Conservation (phyloP, 305 asterid species). For the Rubia peregrina region DNA sequence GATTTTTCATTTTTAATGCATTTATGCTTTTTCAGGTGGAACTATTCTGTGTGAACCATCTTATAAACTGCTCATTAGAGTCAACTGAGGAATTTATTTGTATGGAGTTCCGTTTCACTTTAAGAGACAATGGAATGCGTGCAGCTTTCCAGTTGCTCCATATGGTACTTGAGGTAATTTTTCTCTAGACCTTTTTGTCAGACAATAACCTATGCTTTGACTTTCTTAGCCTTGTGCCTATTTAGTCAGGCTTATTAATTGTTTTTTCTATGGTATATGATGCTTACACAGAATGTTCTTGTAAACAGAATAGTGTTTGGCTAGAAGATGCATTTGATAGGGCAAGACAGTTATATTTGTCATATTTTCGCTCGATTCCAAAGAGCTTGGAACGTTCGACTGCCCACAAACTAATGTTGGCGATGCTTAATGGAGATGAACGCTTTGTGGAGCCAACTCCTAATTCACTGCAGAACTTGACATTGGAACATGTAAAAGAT, state of each 20-base stretch:
- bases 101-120: constrained; percentile 95
- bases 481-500: constrained; percentile 72
- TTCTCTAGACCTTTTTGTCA: not conserved
- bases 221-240: not conserved
- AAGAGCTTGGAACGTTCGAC: constrained; percentile 99
- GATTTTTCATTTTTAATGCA: not conserved
- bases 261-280: not conserved
- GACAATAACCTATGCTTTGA: not conserved
- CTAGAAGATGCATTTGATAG: constrained; percentile 96
- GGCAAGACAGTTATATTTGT: constrained; percentile 89
- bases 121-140: constrained; percentile 94
- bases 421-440: constrained; percentile 95
- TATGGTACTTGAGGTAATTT: constrained; percentile 95
- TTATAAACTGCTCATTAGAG: constrained; percentile 95
- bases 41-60: constrained; percentile 94
- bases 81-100: constrained; percentile 98
- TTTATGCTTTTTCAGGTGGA: constrained; percentile 65
- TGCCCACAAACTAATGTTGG: constrained; percentile 96
- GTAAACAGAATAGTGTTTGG: constrained; percentile 96
- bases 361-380: constrained; percentile 90
- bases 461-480: constrained; percentile 65
- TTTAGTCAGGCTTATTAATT: constrained; percentile 1
- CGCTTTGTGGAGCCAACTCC: constrained; percentile 98
- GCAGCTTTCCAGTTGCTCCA: constrained; percentile 99
- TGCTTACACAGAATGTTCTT: constrained; percentile 14